Evolutionary conservation across 2,329 filamentous ascomycete species (phyloP).

Genomic region (Parastagonospora avenae): DNA sequence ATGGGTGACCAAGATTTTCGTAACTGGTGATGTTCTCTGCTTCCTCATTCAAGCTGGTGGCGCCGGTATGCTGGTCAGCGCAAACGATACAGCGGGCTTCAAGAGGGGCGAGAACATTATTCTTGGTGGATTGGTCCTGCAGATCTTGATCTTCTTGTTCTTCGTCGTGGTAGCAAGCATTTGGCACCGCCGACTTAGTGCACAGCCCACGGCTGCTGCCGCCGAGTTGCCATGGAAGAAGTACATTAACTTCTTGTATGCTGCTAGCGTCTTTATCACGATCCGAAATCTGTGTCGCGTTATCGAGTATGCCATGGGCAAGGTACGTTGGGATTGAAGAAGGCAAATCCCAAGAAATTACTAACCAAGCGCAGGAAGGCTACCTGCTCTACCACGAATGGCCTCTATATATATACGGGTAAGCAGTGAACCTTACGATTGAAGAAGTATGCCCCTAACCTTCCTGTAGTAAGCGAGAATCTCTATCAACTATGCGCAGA

Average conservation of each 20-base stretch:
- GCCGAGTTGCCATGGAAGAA: constrained; percentile 40
- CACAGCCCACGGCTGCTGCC: constrained; percentile 31
- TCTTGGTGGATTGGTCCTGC: constrained; percentile 61
- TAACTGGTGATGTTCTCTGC: constrained; percentile 59
- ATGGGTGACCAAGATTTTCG: constrained; percentile 62
- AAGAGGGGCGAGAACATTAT: constrained; percentile 58
- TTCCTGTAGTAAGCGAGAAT: no score
- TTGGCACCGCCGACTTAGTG: constrained; percentile 56
- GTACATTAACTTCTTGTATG: constrained; percentile 45
- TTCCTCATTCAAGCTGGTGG: constrained; percentile 59
- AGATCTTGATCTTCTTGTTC: constrained; percentile 62
- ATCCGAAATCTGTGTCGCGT: constrained; percentile 55
- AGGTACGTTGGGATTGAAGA: constrained; percentile 10
- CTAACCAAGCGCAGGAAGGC: constrained; percentile 23
- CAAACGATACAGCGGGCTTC: constrained; percentile 24
- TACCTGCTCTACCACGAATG: constrained; percentile 34
- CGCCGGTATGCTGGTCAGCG: constrained; percentile 49
- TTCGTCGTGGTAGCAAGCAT: constrained; percentile 57
- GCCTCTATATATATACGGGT: constrained; percentile 31
- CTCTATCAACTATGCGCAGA: no score
- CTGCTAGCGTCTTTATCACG: constrained; percentile 50
- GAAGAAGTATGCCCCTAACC: no score
- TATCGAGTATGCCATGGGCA: constrained; percentile 52
- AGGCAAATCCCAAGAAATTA: not conserved
- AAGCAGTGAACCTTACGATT: no score